Base-by-base conservation (phyloP, 768 basidiomycete genomes). In the Lactarius sanguifluus region DNA sequence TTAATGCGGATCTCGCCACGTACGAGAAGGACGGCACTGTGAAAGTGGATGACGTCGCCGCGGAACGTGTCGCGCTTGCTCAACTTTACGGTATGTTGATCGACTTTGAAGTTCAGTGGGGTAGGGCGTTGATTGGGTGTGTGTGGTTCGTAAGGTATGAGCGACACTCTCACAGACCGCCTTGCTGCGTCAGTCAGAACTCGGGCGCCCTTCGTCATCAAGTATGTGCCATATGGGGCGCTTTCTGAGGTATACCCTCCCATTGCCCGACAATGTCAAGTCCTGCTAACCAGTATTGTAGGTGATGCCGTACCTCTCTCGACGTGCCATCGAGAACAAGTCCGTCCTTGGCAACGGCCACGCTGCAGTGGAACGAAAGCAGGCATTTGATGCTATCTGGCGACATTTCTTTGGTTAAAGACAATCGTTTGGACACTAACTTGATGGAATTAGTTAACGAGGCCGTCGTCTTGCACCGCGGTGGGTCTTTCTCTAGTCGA, bases 251-350 rank as follows among this genome's bases (percentile, higher is more conserved):
- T 87, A 45, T 58, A 71, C 75, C 55, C 38, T 10, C 66, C 47
- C 34, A 54, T 38, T 20, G 57, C 36, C 13, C 34, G 25, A 43
- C 32, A 20, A 15, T 28, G 32, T 28, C 25, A 18, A 36, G 68
- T 74, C 69, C 62, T 75, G 23, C 38, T 64, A 40, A 60, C 64
- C 52, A 30, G 23, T 50, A 47, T 34, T 63, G 66, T 60, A 90
- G 86, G 90, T 94, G 12, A 89, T 97, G 86, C 94, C 96, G 0
- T 98, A 96, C 75, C 83, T 97, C 10, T 83, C 89, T 47, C 83
- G 94, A 38, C 82, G 96, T 18, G 95, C 94, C 1, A 87, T 94
- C 55, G 95, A 97, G 85, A 97, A 98, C 80, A 96, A 94, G 76
- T 88, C 89, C 0, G 82, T 97, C 2, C 83, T 98, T 32, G 90